phyloP scores from a whole-genome alignment of 768 basidiomycete species.

The Tricholoma bakamatsutake region DNA sequence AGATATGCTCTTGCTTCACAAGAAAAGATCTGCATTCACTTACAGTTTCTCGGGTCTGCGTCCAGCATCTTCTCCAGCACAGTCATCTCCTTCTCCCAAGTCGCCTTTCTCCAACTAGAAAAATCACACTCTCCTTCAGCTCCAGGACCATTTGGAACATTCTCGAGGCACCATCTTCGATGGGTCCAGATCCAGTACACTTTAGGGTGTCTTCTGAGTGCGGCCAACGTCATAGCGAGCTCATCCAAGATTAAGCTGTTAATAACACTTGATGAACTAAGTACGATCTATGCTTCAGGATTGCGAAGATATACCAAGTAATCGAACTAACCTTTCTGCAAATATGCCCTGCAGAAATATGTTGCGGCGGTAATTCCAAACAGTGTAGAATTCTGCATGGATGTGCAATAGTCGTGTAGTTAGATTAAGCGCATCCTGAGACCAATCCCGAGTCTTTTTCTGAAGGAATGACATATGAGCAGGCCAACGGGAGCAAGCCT shows the following conservation, averaged over 20 bases:
- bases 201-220: constrained; percentile 84
- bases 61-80: constrained; percentile 95
- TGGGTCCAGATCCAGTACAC: constrained; percentile 99
- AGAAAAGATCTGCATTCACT: constrained; percentile 19
- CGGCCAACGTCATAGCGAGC: constrained; percentile 71
- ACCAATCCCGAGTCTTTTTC: constrained; percentile 69
- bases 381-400: constrained; percentile 94
- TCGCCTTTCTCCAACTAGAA: constrained; percentile 67
- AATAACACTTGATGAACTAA: constrained; percentile 55
- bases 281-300: constrained; percentile 32
- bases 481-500: constrained; percentile 3
- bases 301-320: not conserved
- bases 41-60: constrained; percentile 90
- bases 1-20: not conserved
- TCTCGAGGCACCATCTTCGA: constrained; percentile 89
- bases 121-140: constrained; percentile 35
- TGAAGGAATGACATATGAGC: constrained; percentile 24
- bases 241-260: constrained; percentile 67
- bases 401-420: constrained; percentile 72
- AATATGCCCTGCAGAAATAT: constrained; percentile 75
- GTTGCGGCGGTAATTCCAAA: constrained; percentile 90
- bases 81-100: constrained; percentile 82
- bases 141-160: constrained; percentile 71
- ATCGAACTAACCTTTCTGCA: constrained; percentile 44
- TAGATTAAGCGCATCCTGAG: constrained; percentile 65